phyloP scores from a whole-genome alignment of 306 rosid genomes.

The Inga laurina region DNA sequence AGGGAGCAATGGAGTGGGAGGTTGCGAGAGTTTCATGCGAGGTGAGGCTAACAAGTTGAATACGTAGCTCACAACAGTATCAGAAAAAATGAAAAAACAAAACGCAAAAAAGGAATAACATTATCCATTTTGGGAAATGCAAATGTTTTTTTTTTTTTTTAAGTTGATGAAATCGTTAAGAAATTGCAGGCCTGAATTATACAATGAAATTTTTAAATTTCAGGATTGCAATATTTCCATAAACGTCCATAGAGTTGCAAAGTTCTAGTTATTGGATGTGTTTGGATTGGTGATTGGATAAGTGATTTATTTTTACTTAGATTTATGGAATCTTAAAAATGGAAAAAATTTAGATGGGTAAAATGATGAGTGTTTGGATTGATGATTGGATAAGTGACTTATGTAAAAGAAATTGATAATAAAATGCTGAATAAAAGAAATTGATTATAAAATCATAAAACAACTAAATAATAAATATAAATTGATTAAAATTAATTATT shows the following conservation, averaged over 20 bases:
- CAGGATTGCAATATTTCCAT: not conserved
- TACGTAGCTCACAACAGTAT: conserved; percentile 27
- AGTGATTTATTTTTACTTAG: too few relatives aligned
- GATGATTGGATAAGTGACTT: too few relatives aligned
- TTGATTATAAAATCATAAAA: too few relatives aligned
- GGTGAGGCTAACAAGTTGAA: not conserved
- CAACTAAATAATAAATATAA: too few relatives aligned
- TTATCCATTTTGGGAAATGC: not conserved
- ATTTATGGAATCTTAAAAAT: too few relatives aligned
- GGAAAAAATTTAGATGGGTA: too few relatives aligned
- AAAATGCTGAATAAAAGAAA: too few relatives aligned
- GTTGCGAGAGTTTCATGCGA: not conserved
- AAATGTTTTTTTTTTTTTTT: too few relatives aligned
- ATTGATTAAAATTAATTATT: too few relatives aligned
- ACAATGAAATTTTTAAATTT: not conserved
- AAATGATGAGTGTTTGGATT: too few relatives aligned
- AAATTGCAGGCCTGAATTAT: not conserved
- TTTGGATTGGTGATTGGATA: too few relatives aligned
- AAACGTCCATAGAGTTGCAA: not conserved
- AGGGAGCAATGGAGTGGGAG: not conserved
- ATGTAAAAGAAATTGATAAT: too few relatives aligned
- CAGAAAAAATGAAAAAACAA: not conserved
- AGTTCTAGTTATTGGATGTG: not conserved
- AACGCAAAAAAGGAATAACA: not conserved
- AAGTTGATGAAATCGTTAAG: not conserved